Evolutionary conservation across 495 filamentous ascomycete species (phyloP).

Genomic region (Penicillium mononematosum): DNA sequence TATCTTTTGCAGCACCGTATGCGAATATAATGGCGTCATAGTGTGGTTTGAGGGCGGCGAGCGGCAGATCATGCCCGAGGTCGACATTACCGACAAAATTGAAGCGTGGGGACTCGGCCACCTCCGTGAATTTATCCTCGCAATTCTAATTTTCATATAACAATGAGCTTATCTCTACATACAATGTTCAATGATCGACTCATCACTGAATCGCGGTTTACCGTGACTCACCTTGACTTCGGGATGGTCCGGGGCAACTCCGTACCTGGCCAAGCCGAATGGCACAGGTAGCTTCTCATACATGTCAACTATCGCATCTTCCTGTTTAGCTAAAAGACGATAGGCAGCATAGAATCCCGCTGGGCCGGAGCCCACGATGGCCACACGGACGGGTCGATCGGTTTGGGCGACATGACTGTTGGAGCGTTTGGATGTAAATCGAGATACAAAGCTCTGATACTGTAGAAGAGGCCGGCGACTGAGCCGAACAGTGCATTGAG

Average conservation of each 20-base stretch:
- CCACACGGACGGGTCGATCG: constrained; percentile 67
- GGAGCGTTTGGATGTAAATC: constrained; percentile 21
- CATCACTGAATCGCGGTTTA: background rate
- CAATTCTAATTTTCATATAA: constrained; percentile 65
- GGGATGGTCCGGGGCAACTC: constrained; percentile 94
- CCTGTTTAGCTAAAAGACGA: constrained; percentile 70
- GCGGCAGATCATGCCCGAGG: constrained; percentile 70
- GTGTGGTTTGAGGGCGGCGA: constrained; percentile 68
- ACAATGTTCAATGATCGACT: background rate
- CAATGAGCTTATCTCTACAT: background rate
- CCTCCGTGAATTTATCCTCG: constrained; percentile 85
- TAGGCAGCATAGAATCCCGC: constrained; percentile 95
- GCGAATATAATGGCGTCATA: constrained; percentile 93
- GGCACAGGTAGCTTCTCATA: constrained; percentile 92
- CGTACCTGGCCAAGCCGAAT: constrained; percentile 87
- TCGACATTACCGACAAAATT: constrained; percentile 89
- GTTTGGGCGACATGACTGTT: constrained; percentile 37
- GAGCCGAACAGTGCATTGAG: constrained; percentile 32
- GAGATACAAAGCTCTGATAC: constrained; percentile 7
- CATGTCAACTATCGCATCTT: constrained; percentile 81
- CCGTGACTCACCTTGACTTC: constrained; percentile 79
- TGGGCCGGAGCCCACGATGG: constrained; percentile 90
- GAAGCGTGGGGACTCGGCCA: constrained; percentile 77
- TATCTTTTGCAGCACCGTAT: constrained; percentile 86
- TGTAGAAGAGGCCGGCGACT: constrained; percentile 15